phyloP scores from a whole-genome alignment of 495 filamentous ascomycete species.

The Parathielavia hyrcaniae region DNA sequence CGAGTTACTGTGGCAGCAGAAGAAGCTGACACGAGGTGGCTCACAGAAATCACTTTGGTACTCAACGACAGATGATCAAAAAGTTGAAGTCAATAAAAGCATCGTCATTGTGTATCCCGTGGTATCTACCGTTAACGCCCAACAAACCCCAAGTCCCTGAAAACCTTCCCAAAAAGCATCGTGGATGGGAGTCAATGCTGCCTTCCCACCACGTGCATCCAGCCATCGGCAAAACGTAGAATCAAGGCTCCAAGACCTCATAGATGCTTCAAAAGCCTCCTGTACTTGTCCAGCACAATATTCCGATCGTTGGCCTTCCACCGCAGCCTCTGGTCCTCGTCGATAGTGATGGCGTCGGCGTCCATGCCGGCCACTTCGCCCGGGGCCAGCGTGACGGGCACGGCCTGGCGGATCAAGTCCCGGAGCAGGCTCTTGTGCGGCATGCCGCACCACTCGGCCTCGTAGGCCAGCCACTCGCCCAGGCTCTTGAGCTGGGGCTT shows the following conservation, averaged over 20 bases:
- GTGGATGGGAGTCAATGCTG: too few species aligned
- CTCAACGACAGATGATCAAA: too few species aligned
- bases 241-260: not conserved
- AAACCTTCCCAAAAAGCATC: not conserved
- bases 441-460: conserved; percentile 23
- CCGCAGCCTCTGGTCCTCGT: conserved; percentile 22
- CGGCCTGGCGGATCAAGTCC: conserved; percentile 22
- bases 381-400: not conserved
- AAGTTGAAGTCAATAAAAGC: too few species aligned
- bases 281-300: conserved; percentile 20
- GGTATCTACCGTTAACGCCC: too few species aligned
- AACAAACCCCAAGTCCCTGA: too few species aligned
- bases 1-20: too few species aligned
- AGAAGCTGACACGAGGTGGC: too few species aligned
- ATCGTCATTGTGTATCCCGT: too few species aligned
- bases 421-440: conserved; percentile 15
- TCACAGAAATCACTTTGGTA: too few species aligned
- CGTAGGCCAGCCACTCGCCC: conserved; percentile 34
- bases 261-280: conserved; percentile 12
- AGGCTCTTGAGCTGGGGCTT: conserved; percentile 24
- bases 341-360: conserved; percentile 18
- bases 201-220: not conserved
- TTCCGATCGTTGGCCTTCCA: conserved; percentile 22
- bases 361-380: conserved; percentile 13
- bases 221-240: conserved; percentile 1